Evolutionary conservation across 768 basidiomycete genomes (phyloP).

Genomic region (Glaciozyma martinii): DNA sequence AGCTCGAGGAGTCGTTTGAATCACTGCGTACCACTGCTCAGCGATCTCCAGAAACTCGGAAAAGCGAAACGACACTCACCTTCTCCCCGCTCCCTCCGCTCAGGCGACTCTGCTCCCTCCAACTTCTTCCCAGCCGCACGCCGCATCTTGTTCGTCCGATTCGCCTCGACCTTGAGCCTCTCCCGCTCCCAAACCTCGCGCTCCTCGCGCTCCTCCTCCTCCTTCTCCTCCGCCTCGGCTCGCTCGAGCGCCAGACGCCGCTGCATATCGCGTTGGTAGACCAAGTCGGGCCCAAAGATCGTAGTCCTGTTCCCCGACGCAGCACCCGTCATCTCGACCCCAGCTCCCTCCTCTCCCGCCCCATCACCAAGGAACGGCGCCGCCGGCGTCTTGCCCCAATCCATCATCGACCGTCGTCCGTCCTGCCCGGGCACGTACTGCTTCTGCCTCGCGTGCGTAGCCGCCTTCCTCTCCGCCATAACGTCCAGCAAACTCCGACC

Average conservation of each 20-base stretch:
- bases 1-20: background rate
- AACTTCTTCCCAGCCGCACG: background rate
- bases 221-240: conserved; percentile 14
- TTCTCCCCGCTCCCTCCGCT: too few relatives aligned
- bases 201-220: background rate
- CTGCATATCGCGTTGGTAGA: conserved; percentile 25
- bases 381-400: conserved; percentile 7
- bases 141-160: background rate
- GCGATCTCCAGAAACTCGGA: background rate
- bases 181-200: conserved; percentile 4
- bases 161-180: conserved; percentile 11
- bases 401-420: conserved; percentile 23
- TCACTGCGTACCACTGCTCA: background rate
- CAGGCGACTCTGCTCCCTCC: background rate
- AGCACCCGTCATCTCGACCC: background rate
- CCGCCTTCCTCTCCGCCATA: conserved; percentile 18
- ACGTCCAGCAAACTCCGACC: conserved; percentile 29
- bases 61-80: background rate
- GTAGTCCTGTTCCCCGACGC: background rate
- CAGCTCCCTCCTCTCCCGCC: background rate
- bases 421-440: conserved; percentile 17
- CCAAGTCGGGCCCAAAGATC: conserved; percentile 28
- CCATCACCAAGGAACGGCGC: background rate
- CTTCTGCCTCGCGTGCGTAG: conserved; percentile 7
- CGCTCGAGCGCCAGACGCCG: conserved; percentile 9